Evolutionary conservation across 1,139 yeast species (phyloP), one percentile per base, ranked within the genome.

Genomic region (Yamadazyma sp.): DNA sequence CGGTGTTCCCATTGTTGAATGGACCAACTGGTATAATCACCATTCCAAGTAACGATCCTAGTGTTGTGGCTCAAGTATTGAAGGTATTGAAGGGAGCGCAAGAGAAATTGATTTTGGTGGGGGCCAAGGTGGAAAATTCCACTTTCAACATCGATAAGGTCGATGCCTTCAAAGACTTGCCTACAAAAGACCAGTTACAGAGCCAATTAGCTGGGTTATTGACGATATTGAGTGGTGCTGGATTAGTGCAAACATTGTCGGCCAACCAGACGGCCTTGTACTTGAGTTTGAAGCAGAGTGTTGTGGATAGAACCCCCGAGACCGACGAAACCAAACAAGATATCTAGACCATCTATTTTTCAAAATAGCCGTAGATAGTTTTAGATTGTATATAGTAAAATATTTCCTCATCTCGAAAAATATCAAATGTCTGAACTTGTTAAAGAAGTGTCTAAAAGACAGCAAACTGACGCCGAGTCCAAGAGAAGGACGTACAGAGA

Each of bases 21-120:
- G 97, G 97, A 5, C 96, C 97, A 21, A 83, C 96, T 1, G 95
- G 92, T 2, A 73, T 86, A n/a, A 79, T 90, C 39, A 61, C 85
- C 16, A 73, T 88, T 45, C 77, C 79, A 29, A 77, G 75, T 43
- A 70, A 86, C 36, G 83, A 87, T 47, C 96, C 97, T n/a, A 54
- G 64, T 14, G 66, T 67, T 20, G 88, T 89, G 9, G 76, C 78
- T 29, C 68, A 70, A 39, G 78, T 86, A 7, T 63, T 86, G 51
- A 83, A 77, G 54, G 59, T 80, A 29, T 59, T 89, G 40, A 83
- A 80, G 50, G 57, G 67, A 29, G 77, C 85, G 33, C 80, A 79
- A 52, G 96, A 88, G 54, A 82, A 80, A 54, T 65, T 92, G 51
- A 78, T 88, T 46, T 64, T 92, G 33, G 74, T 92, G 43, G 98